Percentiles rank a stretch among this genome's conserved stretches.
These are phyloP conservation scores for Fomitopsis palustris DNA, from an alignment of 1,284 basidiomycete genomes.

Conservation along the genomic window DNA sequence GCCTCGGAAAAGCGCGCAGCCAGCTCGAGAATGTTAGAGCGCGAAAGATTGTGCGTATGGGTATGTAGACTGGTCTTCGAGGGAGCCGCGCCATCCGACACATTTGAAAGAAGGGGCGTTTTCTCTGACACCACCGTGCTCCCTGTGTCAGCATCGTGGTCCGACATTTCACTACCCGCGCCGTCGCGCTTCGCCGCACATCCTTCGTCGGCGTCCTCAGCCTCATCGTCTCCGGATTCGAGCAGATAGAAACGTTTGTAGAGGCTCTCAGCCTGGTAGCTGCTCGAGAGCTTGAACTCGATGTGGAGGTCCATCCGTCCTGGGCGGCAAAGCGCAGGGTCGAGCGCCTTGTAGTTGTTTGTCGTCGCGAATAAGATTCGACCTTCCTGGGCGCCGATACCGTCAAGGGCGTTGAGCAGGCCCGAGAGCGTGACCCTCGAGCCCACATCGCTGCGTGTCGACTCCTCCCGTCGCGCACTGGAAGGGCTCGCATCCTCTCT, in stretches of 20 bases:
- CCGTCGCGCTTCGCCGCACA: not conserved
- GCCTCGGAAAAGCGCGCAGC: constrained; percentile 52
- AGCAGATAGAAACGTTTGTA: constrained; percentile 66
- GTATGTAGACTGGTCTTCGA: constrained; percentile 30
- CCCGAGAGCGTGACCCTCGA: constrained; percentile 61
- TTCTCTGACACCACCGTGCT: not conserved
- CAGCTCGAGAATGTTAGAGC: constrained; percentile 27
- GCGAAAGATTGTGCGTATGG: not conserved
- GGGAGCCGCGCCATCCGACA: not conserved
- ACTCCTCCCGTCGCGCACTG: constrained; percentile 5
- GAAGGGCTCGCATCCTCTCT: not conserved
- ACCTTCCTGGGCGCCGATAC: constrained; percentile 73
- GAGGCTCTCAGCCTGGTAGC: constrained; percentile 59
- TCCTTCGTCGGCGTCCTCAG: not conserved
- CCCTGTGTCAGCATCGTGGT: not conserved
- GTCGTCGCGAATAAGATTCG: constrained; percentile 76
- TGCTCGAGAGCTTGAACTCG: constrained; percentile 67
- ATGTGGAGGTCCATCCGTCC: constrained; percentile 80
- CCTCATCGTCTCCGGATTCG: constrained; percentile 20
- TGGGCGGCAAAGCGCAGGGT: constrained; percentile 71
- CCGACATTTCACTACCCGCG: not conserved
- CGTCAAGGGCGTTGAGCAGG: constrained; percentile 72
- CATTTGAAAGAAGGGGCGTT: not conserved
- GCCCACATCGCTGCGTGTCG: constrained; percentile 18
- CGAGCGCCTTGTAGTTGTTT: constrained; percentile 64